Base-by-base conservation (phyloP, 257 asterid species). In the Cynanchum wilfordii region DNA sequence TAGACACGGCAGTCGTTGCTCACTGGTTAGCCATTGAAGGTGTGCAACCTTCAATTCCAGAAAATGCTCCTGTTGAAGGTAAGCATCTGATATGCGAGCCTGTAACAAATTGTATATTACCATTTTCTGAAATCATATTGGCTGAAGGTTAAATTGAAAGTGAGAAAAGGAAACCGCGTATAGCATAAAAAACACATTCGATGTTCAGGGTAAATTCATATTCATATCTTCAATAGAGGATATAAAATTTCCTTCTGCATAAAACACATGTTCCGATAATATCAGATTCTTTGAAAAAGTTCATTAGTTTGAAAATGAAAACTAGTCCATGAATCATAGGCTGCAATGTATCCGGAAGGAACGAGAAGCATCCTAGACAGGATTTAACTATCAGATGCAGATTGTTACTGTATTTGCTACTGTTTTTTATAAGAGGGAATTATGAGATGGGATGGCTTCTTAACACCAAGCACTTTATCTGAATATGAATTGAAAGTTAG, bases 21-120 rank as follows among this genome's bases (percentile, higher is more conserved):
- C 99, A 95, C 75, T 95, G 99, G 98, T 81, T 92, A 76, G 96
- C 98, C 49, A 84, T 95, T 66, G 99, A 95, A 81, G 99, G 98
- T 70, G 92, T 90, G 49, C 98, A 95, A 78, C 99, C 99, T 50
- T 90, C 98, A 44, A 90, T 95, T 82, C 99, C 99, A 4, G 97
- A 95, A 85, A 95, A 92, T 66, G 96, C 96, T 67, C 96, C 96
- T 64, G 89, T 87, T 69, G 96, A 92, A 86, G 95, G 97, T 79
- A 29, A 22, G 49, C 20, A 42, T 7, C 50, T 67, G 30, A 67
- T 33, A 13, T 58, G 65, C 25, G 2, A 40, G 19, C 66, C 19
- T 58, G 30, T 57, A 22, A 59, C 66, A 2, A 27, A 3, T 30
- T 19, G 25, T 63, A 38, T 6, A 19, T 63, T 63, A 36, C 25